Evolutionary conservation across 2,329 filamentous ascomycete species (phyloP).

Genomic region (Hysterium pulicare): DNA sequence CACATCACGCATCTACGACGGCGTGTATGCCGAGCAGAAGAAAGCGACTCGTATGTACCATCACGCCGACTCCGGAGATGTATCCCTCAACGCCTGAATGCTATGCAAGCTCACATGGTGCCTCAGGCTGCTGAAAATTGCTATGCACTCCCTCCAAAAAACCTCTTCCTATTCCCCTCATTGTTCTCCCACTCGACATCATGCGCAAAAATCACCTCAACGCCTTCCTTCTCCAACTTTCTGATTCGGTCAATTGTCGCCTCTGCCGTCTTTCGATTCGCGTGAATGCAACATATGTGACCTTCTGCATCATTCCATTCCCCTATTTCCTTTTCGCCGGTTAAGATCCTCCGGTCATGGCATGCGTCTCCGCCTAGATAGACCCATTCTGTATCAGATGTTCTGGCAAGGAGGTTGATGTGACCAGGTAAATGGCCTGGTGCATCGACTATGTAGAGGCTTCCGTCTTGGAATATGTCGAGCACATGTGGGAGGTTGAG

Average conservation of each 20-base stretch:
- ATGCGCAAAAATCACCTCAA: slow-evolving; percentile 52
- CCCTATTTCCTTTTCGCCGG: slow-evolving; percentile 52
- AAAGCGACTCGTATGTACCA: no score
- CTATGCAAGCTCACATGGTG: no score
- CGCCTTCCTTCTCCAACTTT: slow-evolving; percentile 35
- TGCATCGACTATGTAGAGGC: slow-evolving; percentile 47
- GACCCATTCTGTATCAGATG: slow-evolving; percentile 40
- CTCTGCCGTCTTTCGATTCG: slow-evolving; percentile 45
- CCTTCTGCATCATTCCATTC: slow-evolving; percentile 48
- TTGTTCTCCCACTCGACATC: slow-evolving; percentile 48
- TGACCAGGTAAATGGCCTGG: background rate
- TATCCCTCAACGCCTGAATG: no score
- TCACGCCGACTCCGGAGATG: no score
- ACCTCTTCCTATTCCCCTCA: slow-evolving; percentile 11
- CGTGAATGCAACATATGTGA: slow-evolving; percentile 49
- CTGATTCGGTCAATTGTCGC: slow-evolving; percentile 43
- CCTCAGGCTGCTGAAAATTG: no score
- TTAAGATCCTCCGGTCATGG: slow-evolving; percentile 51
- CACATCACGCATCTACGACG: no score
- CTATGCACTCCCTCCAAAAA: no score
- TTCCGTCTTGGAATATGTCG: slow-evolving; percentile 49
- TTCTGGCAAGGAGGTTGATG: slow-evolving; percentile 21
- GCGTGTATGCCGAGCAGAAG: no score
- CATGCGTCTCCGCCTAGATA: slow-evolving; percentile 54
- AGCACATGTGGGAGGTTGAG: slow-evolving; percentile 44